Evolutionary conservation across 345 rosid genomes (phyloP).

Genomic region (Lepidium aucheri): DNA sequence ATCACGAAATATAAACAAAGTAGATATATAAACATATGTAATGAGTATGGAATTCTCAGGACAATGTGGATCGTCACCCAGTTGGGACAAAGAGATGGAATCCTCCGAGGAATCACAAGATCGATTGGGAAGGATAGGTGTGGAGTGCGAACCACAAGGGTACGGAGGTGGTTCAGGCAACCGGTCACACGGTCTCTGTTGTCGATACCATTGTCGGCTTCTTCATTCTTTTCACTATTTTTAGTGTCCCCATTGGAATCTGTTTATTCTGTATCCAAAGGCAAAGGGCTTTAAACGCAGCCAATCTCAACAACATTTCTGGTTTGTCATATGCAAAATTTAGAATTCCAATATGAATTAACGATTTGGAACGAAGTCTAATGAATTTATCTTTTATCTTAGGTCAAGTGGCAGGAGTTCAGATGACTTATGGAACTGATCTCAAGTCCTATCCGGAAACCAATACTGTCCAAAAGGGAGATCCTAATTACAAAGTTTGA

Average conservation of each 20-base stretch:
- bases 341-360: not conserved
- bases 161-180: not conserved
- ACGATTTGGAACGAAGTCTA: not conserved
- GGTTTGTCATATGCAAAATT: not conserved
- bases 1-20: no score
- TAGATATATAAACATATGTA: no score
- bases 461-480: not conserved
- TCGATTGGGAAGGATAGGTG: not conserved
- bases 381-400: not conserved
- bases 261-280: not conserved
- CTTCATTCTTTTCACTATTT: not conserved
- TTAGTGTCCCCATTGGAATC: not conserved
- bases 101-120: not conserved
- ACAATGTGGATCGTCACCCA: not conserved
- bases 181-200: not conserved
- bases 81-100: not conserved
- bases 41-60: not conserved
- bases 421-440: not conserved
- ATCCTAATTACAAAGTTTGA: not conserved
- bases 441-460: not conserved
- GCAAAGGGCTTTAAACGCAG: not conserved
- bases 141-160: not conserved
- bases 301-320: not conserved
- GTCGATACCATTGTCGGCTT: not conserved
- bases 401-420: slow-evolving; percentile 3